Evolutionary conservation across 345 rosid species (phyloP).

Genomic region (Dovyalis caffra): DNA sequence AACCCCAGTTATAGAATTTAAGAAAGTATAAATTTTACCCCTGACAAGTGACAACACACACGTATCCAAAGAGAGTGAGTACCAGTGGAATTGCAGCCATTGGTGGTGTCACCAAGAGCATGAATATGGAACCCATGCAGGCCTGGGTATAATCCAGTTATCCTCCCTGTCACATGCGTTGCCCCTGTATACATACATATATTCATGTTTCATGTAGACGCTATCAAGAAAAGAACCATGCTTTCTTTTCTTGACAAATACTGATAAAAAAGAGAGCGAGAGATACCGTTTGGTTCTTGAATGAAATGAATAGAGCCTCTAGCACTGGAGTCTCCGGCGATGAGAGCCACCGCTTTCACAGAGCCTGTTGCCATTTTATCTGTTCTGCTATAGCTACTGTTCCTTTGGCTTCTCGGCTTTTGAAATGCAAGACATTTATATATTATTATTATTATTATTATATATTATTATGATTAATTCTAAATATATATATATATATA

Average conservation of each 20-base stretch:
- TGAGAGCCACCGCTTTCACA: constrained; percentile 80
- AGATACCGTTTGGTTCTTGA: constrained; percentile 58
- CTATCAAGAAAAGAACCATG: neutral
- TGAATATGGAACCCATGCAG: constrained; percentile 91
- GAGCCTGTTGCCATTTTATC: constrained; percentile 44
- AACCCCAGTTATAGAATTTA: neutral
- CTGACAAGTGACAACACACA: neutral
- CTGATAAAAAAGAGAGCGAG: constrained; percentile 10
- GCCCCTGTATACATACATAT: constrained; percentile 42
- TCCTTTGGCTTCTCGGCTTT: neutral
- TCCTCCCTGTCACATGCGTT: constrained; percentile 71
- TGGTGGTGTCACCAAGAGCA: constrained; percentile 88
- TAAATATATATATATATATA: too few species aligned
- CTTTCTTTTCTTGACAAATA: neutral
- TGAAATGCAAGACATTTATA: neutral
- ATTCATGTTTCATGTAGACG: neutral
- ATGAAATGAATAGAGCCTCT: constrained; percentile 67
- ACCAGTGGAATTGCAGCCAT: constrained; percentile 98
- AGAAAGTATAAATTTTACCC: neutral
- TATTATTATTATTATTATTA: too few species aligned
- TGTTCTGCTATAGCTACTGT: neutral
- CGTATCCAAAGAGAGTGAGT: neutral
- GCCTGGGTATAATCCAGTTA: constrained; percentile 76
- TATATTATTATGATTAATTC: too few species aligned
- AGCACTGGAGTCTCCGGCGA: constrained; percentile 58